Base-by-base conservation (phyloP, 495 filamentous ascomycete genomes). In the Cercophora scortea region DNA sequence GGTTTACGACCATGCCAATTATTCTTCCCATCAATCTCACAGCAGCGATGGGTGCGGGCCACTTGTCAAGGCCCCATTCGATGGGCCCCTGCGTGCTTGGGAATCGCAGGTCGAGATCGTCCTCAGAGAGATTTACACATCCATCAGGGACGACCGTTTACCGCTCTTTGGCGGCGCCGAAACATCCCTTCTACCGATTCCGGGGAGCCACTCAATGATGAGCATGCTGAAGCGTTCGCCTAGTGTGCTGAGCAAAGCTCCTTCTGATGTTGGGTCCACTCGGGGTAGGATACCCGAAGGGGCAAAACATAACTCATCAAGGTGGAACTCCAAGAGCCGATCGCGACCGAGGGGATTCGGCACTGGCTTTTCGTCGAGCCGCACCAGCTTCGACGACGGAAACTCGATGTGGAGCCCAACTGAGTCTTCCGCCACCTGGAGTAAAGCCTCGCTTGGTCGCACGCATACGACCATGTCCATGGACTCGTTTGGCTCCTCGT, bases 321-420 rank as follows among this genome's bases (percentile, higher is more conserved):
- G 89, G 49, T 97, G 89, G 88, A 82, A 83, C 42, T 78, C 74
- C 15, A 96, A 96, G 68, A 90, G 87, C 57, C 83, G 92, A 41
- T 94, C 90, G 4, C 79, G 92, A 18, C 86, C 86, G 33, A 78
- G 87, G 43, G 69, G 95, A 8, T 90, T 91, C 57, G 86, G 87
- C 42, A 93, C 87, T 4, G 86, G 86, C 25, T 77, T 94, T 55
- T 89, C 84, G n/a, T 96, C 93, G 2, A 96, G 91, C 60, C 79
- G 92, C 16, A 96, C 92, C 7, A 95, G 89, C 66, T 77, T 97
- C 44, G 93, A 99, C 52, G 93, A 97, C 58, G 82, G 85, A 49
- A 88, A 83, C 40, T 95, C 90, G 4, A 75, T 95, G 25, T 97
- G 89, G 87, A 96, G 87, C 55, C 94, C 93, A 9, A 87, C 89